Evolutionary conservation across 352 stramenopile genomes (phyloP), one percentile per base, ranked within the genome.

Genomic region (Saprolegnia diclina): DNA sequence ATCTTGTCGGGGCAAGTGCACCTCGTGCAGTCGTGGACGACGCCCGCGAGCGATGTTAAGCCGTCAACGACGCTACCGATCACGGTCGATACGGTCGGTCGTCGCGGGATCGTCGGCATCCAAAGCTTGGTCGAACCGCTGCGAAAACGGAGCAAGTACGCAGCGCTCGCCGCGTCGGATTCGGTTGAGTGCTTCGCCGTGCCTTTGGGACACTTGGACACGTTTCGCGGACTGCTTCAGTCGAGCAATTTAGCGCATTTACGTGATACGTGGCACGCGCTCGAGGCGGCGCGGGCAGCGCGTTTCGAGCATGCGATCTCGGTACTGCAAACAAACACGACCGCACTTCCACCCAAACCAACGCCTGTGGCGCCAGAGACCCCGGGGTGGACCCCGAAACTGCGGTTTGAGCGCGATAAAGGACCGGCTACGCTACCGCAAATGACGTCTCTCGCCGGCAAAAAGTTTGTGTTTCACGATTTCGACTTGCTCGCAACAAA

Each of bases 1-100:
- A 72, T 87, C 40, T 65, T 87, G 11, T 62, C 63, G 21, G 63
- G 63, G 10, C 29, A 69, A 19, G 29, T 69, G n/a, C 42, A 48
- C 29, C n/a, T 69, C 13, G 61, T 42, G 26, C 63, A 69, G 48
- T 19, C 10, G 62, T 67, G 62, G 62, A 35, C 40, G 19, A 19
- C 32, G 3, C 22, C 5, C 13, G n/a, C 4, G 5, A 38, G 16
- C 18, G 16, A 42, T 7, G 22, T 53, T 22, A 67, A 67, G 21
- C 40, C 35, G 19, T 0, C 62, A n/a, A 1, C 62, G 26, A 62
- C 45, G 26, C 48, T 69, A 0, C 42, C 53, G 6, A 61, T 69
- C 48, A 22, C 53, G 50, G 63, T 69, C 19, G 63, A 69, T 5
- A 52, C 42, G 7, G 38, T 69, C 5, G 24, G 7, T 3, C 45